These are phyloP conservation scores for Scorias spongiosa DNA, from an alignment of 2,329 filamentous ascomycete genomes.

Conservation along the genomic window DNA sequence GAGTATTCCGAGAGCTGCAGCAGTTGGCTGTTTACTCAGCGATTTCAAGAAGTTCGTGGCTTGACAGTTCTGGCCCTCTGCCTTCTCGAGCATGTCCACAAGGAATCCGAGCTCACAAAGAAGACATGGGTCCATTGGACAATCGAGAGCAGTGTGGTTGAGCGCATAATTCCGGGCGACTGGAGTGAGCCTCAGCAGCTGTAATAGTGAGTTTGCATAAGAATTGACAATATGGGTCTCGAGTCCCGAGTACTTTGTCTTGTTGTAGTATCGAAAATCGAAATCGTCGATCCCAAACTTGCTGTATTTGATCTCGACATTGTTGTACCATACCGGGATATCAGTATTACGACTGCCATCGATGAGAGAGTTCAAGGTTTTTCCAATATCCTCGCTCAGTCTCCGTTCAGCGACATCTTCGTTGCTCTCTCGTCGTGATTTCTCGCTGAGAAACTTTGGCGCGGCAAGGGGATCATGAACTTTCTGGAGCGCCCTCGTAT, in stretches of 20 bases:
- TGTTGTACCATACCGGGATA: conserved; percentile 76
- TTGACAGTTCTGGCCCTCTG: conserved; percentile 83
- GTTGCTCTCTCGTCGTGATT: conserved; percentile 47
- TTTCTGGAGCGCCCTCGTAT: conserved; percentile 37
- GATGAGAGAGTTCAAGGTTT: conserved; percentile 52
- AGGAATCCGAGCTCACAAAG: conserved; percentile 90
- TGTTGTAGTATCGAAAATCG: conserved; percentile 95
- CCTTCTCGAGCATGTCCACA: conserved; percentile 97
- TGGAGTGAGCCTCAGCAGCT: conserved; percentile 83
- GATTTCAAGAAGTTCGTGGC: conserved; percentile 89
- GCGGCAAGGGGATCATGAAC: conserved; percentile 50
- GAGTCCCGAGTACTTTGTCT: conserved; percentile 75
- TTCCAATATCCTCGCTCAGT: conserved; percentile 43
- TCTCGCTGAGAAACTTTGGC: conserved; percentile 91
- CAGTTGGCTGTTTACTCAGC: conserved; percentile 68
- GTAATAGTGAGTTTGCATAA: conserved; percentile 82
- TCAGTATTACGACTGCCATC: conserved; percentile 62
- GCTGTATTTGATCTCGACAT: conserved; percentile 97
- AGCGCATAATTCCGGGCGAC: conserved; percentile 75
- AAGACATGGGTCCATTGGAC: conserved; percentile 67
- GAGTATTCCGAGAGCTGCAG: conserved; percentile 60
- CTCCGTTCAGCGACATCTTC: conserved; percentile 25
- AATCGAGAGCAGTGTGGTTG: conserved; percentile 74
- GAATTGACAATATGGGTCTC: conserved; percentile 96
- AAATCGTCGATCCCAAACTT: conserved; percentile 99